These are phyloP conservation scores for Carex arenaria DNA, from an alignment of 202 grass and related monocot genomes.

Conservation along the genomic window DNA sequence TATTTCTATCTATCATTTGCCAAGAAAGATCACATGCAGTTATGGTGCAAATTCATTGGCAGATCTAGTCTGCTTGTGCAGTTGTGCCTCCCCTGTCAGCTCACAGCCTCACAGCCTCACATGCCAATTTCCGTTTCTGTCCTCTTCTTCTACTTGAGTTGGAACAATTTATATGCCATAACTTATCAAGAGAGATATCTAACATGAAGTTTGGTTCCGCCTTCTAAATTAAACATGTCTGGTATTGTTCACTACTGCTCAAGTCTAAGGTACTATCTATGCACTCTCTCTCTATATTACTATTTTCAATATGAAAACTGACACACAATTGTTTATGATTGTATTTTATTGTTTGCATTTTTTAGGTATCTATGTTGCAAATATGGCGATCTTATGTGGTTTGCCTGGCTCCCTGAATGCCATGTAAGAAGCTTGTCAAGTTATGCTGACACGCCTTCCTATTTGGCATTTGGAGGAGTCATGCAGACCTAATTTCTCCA, in stretches of 20 bases:
- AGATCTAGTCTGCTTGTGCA: not conserved
- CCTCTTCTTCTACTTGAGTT: not conserved
- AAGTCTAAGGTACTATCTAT: not conserved
- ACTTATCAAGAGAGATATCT: not conserved
- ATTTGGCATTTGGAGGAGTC: conserved; percentile 75
- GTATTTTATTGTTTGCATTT: not conserved
- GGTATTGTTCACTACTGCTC: not conserved
- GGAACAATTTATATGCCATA: not conserved
- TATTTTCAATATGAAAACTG: not conserved
- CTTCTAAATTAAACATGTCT: not conserved
- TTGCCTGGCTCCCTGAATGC: conserved; percentile 91
- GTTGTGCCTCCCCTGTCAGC: not conserved
- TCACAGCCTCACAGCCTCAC: not conserved
- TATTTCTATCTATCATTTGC: not conserved
- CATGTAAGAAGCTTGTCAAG: conserved; percentile 51
- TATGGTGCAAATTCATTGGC: not conserved
- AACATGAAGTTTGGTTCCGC: not conserved
- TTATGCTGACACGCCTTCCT: conserved; percentile 31
- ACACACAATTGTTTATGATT: not conserved
- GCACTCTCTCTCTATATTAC: not conserved
- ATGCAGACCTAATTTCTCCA: conserved; percentile 34
- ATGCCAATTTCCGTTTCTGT: not conserved
- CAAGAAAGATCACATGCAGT: not conserved
- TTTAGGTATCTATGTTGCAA: not conserved
- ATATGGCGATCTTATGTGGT: not conserved